Base-by-base conservation (phyloP, 352 stramenopile species). In the Plasmopara halstedii region DNA sequence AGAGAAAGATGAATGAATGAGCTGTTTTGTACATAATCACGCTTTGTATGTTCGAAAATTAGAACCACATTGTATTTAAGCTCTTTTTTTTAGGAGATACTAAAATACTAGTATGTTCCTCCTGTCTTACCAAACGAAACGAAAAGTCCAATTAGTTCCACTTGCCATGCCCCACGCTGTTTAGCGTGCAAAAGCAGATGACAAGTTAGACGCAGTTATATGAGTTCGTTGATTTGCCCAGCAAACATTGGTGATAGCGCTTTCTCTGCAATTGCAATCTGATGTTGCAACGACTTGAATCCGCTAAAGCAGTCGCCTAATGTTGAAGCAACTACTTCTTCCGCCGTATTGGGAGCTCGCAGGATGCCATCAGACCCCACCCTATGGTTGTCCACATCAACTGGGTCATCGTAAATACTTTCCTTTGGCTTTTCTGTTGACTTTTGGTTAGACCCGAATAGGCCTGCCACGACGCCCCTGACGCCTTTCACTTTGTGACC, bases 291-390 rank as follows among this genome's bases (percentile, higher is more conserved):
- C 5, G 39, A 40, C 21, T 19, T 39, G 27, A 70, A 65, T 0
- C 51, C 48, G 33, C 47, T 23, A 26, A 70, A 65, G 45, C 36
- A 60, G 20, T 65, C 50, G 22, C 33, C 41, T 11, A 70, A 23
- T 33, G 56, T 66, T 22, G 19, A 38, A 10, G 36, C 40, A 46
- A 70, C 56, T 20, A 70, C 60, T 38, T 46, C 36, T 42, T 66
- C 60, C n/a, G 65, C 47, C 17, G 60, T 66, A 35, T 63, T 51
- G 0, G 50, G 23, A 31, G 35, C 39, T 52, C 53, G 46, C 20
- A 61, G 46, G 37, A 56, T 52, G 26, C 52, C 39, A 32, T 52
- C 39, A 2, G 53, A 61, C 14, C 41, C 46, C 34, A 44, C 27
- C 3, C 41, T 40, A 4, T 44, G 38, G 26, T 45, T 40, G 2